Evolutionary conservation across 352 stramenopile genomes (phyloP).

Genomic region (Globisporangium alternatum): DNA sequence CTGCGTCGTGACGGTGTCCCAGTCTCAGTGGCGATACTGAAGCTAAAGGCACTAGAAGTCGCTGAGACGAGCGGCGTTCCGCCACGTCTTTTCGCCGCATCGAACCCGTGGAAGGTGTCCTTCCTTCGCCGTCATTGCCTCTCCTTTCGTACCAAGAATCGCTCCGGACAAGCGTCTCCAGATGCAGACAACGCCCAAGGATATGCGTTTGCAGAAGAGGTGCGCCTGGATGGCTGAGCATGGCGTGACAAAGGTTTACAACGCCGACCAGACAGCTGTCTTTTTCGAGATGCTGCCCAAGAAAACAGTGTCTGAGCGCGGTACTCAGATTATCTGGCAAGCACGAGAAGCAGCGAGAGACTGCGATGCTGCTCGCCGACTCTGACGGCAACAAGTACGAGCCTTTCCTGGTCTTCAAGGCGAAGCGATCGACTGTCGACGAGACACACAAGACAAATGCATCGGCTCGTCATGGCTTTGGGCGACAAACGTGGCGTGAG

Average conservation of each 20-base stretch:
- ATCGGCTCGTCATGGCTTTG: constrained; percentile 23
- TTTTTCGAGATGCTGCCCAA: constrained; percentile 33
- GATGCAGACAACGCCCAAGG: constrained; percentile 4
- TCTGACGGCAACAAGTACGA: not conserved
- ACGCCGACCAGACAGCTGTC: constrained; percentile 27
- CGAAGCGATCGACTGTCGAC: not conserved
- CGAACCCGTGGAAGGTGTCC: constrained; percentile 3
- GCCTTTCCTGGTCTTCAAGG: not conserved
- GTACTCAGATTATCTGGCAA: not conserved
- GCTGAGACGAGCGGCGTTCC: constrained; percentile 6
- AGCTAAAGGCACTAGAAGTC: constrained; percentile 18
- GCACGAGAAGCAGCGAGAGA: not conserved
- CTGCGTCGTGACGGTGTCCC: constrained; percentile 20
- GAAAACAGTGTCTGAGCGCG: constrained; percentile 21
- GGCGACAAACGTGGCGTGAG: constrained; percentile 19
- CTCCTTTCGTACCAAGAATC: constrained; percentile 13
- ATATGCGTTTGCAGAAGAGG: not conserved
- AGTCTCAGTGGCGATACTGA: constrained; percentile 24
- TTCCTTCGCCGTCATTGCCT: constrained; percentile 23
- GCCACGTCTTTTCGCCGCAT: constrained; percentile 2
- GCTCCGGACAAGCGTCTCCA: constrained; percentile 11
- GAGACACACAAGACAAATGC: not conserved
- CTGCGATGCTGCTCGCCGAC: not conserved
- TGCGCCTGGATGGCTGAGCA: constrained; percentile 9
- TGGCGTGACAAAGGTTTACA: constrained; percentile 21